phyloP scores from a whole-genome alignment of 495 filamentous ascomycete genomes.

The Baudoinia panamericana region DNA sequence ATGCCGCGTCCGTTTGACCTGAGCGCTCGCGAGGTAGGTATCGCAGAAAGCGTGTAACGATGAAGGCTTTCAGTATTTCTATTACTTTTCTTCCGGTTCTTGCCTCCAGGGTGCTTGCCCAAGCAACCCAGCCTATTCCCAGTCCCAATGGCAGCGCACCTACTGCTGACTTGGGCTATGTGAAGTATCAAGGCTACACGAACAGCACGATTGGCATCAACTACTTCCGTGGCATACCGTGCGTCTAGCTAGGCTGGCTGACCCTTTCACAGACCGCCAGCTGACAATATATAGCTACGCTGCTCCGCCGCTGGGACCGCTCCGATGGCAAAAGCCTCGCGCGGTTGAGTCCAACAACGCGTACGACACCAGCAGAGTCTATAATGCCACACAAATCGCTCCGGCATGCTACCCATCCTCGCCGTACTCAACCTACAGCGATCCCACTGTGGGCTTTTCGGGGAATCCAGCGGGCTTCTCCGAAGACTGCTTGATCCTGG shows the following conservation, averaged over 20 bases:
- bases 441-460: constrained; percentile 1
- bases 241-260: too few relatives aligned
- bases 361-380: constrained; percentile 9
- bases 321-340: constrained; percentile 20
- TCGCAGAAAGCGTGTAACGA: too few relatives aligned
- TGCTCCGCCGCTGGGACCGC: constrained; percentile 9
- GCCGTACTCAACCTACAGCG: constrained; percentile 10
- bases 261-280: too few relatives aligned
- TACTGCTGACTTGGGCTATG: constrained; percentile 20
- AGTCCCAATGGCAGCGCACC: constrained; percentile 2
- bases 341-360: constrained; percentile 18
- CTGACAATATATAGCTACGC: constrained; percentile 15
- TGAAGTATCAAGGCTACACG: constrained; percentile 16
- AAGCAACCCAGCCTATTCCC: constrained; percentile 7
- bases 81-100: too few relatives aligned
- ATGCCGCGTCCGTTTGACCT: too few relatives aligned
- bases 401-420: constrained; percentile 19
- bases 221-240: constrained; percentile 12
- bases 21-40: too few relatives aligned
- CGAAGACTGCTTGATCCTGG: constrained; percentile 21
- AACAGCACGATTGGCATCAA: constrained; percentile 14
- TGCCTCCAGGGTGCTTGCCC: too few relatives aligned
- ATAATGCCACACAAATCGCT: constrained; percentile 14
- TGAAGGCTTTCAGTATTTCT: too few relatives aligned
- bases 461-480: constrained; percentile 4